Base-by-base conservation (phyloP, 2,329 filamentous ascomycete species). In the Elsinoe necatrix region DNA sequence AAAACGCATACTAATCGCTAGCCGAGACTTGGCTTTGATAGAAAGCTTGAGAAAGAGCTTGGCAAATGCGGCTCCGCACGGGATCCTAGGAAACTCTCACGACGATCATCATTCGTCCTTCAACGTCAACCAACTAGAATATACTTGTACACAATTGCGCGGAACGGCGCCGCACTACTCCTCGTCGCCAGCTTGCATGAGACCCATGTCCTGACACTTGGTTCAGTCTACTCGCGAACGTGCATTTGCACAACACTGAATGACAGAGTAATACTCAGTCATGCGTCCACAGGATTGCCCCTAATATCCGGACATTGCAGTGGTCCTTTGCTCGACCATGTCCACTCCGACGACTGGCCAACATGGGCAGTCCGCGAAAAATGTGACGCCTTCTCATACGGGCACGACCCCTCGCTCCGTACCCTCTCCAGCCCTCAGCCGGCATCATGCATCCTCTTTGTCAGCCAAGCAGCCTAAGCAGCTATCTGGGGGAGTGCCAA, bases 361-460 rank as follows among this genome's bases (percentile, higher is more conserved):
- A 9, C 61, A 62, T 35, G 48, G 27, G 9, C 45, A 59, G 3
- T 23, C 47, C 12, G 52, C 31, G 20, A 58, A 54, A 21, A 34
- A 60, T 23, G 27, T 57, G 18, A 58, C 57, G 9, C 56, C 58
- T 34, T 63, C 63, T 60, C 73, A 69, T 67, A 72, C 67, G 43
- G 73, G 67, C 39, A 70, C 70, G 52, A 71, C 67, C 25, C 73
- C 69, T 61, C 75, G 68, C 65, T 74, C 66, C 61, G 69, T 72
- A 1, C 62, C 65, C 31, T 65, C 63, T 9, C 63, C 65, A 9
- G 63, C 64, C 14, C 57, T 64, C 11, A 57, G 61, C n/a, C 60
- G 69, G 63, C 21, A 65, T 14, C 54, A 47, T 37, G 37, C 54
- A 23, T 29, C 63, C 61, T 21, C 61, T 11, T 3, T 50, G 12